Evolutionary conservation across 768 basidiomycete species (phyloP), one percentile per base, ranked within the genome.

Genomic region (Suillus subaureus): DNA sequence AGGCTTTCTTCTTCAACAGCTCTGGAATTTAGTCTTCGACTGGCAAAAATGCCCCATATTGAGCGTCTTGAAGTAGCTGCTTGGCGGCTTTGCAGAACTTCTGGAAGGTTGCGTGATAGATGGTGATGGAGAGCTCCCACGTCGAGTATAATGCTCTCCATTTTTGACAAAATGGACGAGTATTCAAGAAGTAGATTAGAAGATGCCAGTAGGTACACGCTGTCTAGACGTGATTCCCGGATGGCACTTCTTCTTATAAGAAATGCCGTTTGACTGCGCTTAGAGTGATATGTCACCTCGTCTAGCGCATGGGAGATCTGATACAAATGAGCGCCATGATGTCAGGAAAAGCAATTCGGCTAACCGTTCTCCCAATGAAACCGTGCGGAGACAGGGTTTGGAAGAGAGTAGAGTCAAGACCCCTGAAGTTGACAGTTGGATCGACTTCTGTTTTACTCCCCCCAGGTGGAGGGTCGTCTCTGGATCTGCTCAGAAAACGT

Each of bases 181-280:
- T 77, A 78, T 63, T 77, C 77, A 31, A 77, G 63, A 23, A 78
- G 70, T 18, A 77, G 72, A 49, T 74, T 77, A 5, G 77, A 77
- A 1, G 75, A 52, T 5, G 74, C 72, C 33, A 73, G 77, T 68
- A 68, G 72, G 58, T 69, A 76, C 57, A 78, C 70, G 4, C 70
- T 75, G 42, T 70, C 64, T 16, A 74, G 63, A 26, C 62, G 73
- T 33, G 57, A 58, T 13, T 72, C 68, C 15, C 63, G 68, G 23
- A 52, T 21, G 1, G 61, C 40, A 47, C 40, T 56, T 4, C 52
- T 54, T 40, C 42, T 54, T 33, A 18, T n/a, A 13, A 52, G 43
- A 64, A 40, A 52, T 35, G 35, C 54, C 9, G 56, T 51, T 47
- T 45, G n/a, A 35, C 65, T 45, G 4, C 68, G 64, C 2, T 68